Evolutionary conservation across 371 early-diverging fungal species (phyloP).

Genomic region (Smittium mucronatum): DNA sequence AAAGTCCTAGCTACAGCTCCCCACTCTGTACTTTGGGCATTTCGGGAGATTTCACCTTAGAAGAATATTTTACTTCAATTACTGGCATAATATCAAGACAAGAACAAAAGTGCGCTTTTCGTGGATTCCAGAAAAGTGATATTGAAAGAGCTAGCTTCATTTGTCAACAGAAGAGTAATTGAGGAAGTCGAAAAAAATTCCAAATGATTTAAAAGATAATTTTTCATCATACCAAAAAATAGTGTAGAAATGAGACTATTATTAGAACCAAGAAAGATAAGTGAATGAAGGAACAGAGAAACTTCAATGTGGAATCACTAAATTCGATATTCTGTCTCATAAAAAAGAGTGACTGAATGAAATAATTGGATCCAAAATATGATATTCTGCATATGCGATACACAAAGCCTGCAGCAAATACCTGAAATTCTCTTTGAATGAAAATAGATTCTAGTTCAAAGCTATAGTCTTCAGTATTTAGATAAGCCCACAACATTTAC

Average conservation of each 20-base stretch:
- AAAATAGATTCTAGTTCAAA: conserved; percentile 32
- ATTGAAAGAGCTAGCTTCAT: no score
- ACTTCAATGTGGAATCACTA: conserved; percentile 20
- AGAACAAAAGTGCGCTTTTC: no score
- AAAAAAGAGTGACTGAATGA: conserved; percentile 22
- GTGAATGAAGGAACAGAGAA: conserved; percentile 23
- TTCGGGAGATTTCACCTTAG: no score
- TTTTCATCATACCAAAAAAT: no score
- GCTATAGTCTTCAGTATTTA: conserved; percentile 35
- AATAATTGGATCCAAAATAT: conserved; percentile 23
- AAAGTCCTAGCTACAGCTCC: no score
- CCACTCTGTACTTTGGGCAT: no score
- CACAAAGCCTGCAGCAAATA: conserved; percentile 21
- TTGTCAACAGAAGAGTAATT: no score
- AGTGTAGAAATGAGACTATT: conserved; percentile 15
- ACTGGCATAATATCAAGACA: no score
- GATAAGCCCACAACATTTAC: conserved; percentile 34
- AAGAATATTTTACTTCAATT: no score
- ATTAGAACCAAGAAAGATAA: conserved; percentile 26
- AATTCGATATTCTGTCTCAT: conserved; percentile 25
- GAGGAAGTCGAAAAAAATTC: no score
- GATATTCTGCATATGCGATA: conserved; percentile 30
- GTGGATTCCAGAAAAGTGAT: no score
- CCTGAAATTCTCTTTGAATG: conserved; percentile 36
- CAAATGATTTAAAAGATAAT: no score